Conservation (phyloP, 441 rosid genomes). For the Pelargonium citronellum region DNA sequence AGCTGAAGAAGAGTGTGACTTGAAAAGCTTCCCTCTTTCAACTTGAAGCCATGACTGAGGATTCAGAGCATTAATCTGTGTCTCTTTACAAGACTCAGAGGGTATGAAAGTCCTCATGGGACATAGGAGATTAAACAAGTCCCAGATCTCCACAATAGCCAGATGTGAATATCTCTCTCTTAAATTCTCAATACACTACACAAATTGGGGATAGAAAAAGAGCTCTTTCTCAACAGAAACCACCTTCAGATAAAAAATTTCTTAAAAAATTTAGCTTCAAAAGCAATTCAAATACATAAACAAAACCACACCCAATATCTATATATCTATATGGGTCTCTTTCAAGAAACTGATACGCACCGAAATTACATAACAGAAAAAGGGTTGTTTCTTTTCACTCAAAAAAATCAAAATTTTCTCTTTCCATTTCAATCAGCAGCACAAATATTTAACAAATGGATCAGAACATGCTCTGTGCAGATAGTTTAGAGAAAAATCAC, state of each 20-base stretch:
- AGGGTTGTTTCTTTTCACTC: slow-evolving; percentile 12
- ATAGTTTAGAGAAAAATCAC: slow-evolving; percentile 5
- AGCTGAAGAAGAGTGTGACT: slow-evolving; percentile 35
- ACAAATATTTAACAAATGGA: slow-evolving; percentile 4
- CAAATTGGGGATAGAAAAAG: background rate
- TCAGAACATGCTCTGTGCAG: slow-evolving; percentile 11
- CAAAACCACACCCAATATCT: slow-evolving; percentile 16
- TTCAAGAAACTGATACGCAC: slow-evolving; percentile 13
- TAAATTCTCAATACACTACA: slow-evolving; percentile 17
- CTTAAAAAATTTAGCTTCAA: slow-evolving; percentile 22
- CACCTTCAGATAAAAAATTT: slow-evolving; percentile 22
- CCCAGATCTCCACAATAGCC: slow-evolving; percentile 97
- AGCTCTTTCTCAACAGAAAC: slow-evolving; percentile 28
- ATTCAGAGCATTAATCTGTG: slow-evolving; percentile 70
- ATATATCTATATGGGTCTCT: slow-evolving; percentile 18
- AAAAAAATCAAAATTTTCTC: slow-evolving; percentile 4
- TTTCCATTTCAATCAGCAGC: slow-evolving; percentile 15
- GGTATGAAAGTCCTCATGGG: slow-evolving; percentile 83
- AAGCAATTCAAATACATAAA: slow-evolving; percentile 22
- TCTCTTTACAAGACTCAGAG: slow-evolving; percentile 79
- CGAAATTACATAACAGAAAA: slow-evolving; percentile 17
- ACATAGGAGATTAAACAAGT: slow-evolving; percentile 72
- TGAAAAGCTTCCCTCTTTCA: slow-evolving; percentile 83
- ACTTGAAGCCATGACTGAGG: slow-evolving; percentile 99
- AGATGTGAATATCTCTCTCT: slow-evolving; percentile 25